Conservation (phyloP, 2,329 filamentous ascomycete genomes). For the Colletotrichum trifolii region DNA sequence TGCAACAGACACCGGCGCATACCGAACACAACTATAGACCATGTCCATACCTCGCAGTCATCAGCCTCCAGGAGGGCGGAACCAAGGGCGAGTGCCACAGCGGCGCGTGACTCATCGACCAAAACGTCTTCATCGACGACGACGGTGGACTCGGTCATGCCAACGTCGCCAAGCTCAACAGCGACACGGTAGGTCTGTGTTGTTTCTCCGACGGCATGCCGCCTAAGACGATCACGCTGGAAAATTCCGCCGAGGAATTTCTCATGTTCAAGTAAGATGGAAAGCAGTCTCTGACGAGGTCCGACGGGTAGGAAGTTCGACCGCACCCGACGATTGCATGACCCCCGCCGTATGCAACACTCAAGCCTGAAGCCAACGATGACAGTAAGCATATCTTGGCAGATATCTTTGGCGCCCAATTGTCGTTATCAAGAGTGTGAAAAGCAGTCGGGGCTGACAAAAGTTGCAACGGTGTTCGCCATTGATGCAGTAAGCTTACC, state of each 20-base stretch:
- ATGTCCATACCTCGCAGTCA: slow-evolving; percentile 71
- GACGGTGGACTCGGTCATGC: slow-evolving; percentile 58
- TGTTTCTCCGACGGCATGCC: slow-evolving; percentile 52
- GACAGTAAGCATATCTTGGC: no score
- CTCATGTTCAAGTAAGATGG: slow-evolving; percentile 50
- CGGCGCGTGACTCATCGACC: slow-evolving; percentile 64
- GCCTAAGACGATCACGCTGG: slow-evolving; percentile 55
- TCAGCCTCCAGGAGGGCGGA: slow-evolving; percentile 58
- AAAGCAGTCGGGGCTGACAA: no score
- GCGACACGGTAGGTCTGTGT: slow-evolving; percentile 56
- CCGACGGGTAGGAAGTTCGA: slow-evolving; percentile 40
- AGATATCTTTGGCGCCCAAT: no score
- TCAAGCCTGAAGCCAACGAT: slow-evolving; percentile 54
- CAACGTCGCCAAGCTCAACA: slow-evolving; percentile 55
- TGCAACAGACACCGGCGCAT: slow-evolving; percentile 74
- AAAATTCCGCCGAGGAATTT: slow-evolving; percentile 54
- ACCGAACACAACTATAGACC: slow-evolving; percentile 69
- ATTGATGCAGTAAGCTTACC: no score
- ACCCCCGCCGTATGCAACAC: slow-evolving; percentile 60
- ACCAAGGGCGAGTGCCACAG: slow-evolving; percentile 57
- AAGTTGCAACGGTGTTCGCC: no score
- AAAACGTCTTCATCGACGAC: slow-evolving; percentile 68
- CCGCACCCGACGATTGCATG: slow-evolving; percentile 55
- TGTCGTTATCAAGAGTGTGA: no score
- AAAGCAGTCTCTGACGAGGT: slow-evolving; percentile 56